Conservation (phyloP, 2,329 filamentous ascomycete species). For the Alternaria infectoria region DNA sequence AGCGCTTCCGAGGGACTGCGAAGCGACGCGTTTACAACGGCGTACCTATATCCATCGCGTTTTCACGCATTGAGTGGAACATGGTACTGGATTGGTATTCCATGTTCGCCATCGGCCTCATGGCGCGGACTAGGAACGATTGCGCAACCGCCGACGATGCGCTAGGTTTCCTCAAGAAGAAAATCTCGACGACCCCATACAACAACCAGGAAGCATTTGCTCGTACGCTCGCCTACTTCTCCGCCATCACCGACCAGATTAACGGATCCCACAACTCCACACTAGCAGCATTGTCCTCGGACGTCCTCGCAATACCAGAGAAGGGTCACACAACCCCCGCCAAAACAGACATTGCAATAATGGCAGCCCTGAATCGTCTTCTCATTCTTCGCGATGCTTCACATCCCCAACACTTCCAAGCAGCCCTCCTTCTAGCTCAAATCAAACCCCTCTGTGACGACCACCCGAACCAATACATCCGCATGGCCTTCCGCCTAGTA, state of each 20-base stretch:
- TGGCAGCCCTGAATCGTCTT: slow-evolving; percentile 57
- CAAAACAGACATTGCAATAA: slow-evolving; percentile 52
- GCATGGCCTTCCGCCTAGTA: slow-evolving; percentile 78
- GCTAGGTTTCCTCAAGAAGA: slow-evolving; percentile 18
- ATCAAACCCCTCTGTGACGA: slow-evolving; percentile 71
- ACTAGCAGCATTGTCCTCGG: slow-evolving; percentile 68
- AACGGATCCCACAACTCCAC: slow-evolving; percentile 75
- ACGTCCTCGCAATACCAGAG: slow-evolving; percentile 61
- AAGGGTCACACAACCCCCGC: slow-evolving; percentile 28
- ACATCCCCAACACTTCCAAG: slow-evolving; percentile 57
- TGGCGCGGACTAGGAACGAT: slow-evolving; percentile 72
- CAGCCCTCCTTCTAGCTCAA: slow-evolving; percentile 67
- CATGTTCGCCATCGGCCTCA: slow-evolving; percentile 72
- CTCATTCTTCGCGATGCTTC: slow-evolving; percentile 53
- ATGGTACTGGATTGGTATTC: slow-evolving; percentile 71
- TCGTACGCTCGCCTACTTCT: slow-evolving; percentile 72
- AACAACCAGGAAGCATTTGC: slow-evolving; percentile 51
- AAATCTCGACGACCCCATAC: slow-evolving; percentile 51
- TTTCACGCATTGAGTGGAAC: slow-evolving; percentile 65
- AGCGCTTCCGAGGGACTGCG: slow-evolving; percentile 52
- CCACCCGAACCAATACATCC: slow-evolving; percentile 76
- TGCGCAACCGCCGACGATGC: slow-evolving; percentile 58
- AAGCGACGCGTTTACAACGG: slow-evolving; percentile 24
- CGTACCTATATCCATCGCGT: slow-evolving; percentile 30
- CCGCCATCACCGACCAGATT: slow-evolving; percentile 77